A percentile compares a stretch with the other conserved stretches of the same genome.
Conservation (phyloP, 176 grass and related monocot species). For the Aegilops sharonensis region DNA sequence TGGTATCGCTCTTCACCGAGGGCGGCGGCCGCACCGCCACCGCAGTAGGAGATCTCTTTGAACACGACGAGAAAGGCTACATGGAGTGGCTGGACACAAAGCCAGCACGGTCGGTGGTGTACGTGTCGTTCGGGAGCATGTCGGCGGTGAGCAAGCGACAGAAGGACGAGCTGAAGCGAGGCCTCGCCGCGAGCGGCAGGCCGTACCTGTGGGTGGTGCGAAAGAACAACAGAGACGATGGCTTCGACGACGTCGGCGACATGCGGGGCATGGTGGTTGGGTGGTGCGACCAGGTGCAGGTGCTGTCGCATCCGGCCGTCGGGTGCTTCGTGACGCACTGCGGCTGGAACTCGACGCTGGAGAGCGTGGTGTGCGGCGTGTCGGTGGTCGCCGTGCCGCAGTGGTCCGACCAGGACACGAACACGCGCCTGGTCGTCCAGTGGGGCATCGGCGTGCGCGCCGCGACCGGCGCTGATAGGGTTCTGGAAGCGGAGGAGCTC, state of each 20-base stretch:
- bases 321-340: constrained; percentile 71
- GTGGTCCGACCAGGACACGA: constrained; percentile 28
- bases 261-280: constrained; percentile 34
- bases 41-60: not conserved
- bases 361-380: constrained; percentile 31
- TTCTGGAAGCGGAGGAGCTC: not conserved
- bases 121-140: constrained; percentile 60
- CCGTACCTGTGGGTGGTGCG: constrained; percentile 54
- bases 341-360: constrained; percentile 60
- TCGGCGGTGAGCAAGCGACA: constrained; percentile 29
- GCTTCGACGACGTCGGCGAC: not conserved
- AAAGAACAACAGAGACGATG: constrained; percentile 24
- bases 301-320: constrained; percentile 41
- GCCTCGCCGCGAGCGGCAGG: constrained; percentile 22
- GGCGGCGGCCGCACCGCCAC: not conserved
- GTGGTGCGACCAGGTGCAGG: constrained; percentile 56
- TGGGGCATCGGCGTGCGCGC: constrained; percentile 18
- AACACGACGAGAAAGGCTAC: constrained; percentile 24
- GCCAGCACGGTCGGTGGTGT: constrained; percentile 49
- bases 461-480: not conserved
- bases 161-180: constrained; percentile 37
- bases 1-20: not conserved
- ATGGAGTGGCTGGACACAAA: constrained; percentile 48
- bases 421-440: not conserved
- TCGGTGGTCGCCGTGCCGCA: constrained; percentile 12